A percentile compares a stretch with the other conserved stretches of the same genome.
These are phyloP conservation scores for Aphanomyces cochlioides DNA, from an alignment of 352 stramenopile species.

Conservation along the genomic window DNA sequence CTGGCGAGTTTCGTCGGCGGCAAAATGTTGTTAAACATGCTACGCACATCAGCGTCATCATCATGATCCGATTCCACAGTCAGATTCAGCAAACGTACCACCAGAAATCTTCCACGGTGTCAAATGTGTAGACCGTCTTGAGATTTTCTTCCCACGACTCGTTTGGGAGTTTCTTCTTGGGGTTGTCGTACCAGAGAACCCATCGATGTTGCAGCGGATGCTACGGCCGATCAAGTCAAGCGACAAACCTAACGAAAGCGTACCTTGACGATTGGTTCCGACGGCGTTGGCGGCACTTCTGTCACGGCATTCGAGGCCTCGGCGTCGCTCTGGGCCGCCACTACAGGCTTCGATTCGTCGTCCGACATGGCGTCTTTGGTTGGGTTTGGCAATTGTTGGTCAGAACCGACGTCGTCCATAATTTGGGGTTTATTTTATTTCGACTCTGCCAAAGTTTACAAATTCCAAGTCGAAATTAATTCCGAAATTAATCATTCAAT, in stretches of 20 bases:
- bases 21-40: conserved; percentile 94
- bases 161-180: conserved; percentile 83
- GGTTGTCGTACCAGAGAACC: conserved; percentile 88
- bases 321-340: background rate
- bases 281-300: background rate
- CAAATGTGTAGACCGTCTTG: conserved; percentile 92
- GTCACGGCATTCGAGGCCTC: background rate
- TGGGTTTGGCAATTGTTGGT: conserved; percentile 24
- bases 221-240: conserved; percentile 32
- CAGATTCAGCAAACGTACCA: conserved; percentile 44
- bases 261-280: conserved; percentile 18
- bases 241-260: too few relatives aligned
- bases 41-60: conserved; percentile 27
- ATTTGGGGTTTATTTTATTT: conserved; percentile 12
- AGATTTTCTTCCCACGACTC: conserved; percentile 88
- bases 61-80: background rate
- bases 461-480: conserved; percentile 6
- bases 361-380: conserved; percentile 25
- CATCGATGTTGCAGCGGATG: conserved; percentile 84
- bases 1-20: conserved; percentile 83
- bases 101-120: conserved; percentile 97
- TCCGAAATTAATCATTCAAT: background rate
- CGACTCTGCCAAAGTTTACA: background rate
- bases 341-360: conserved; percentile 16
- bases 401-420: background rate